These are phyloP conservation scores for Fomitopsis palustris DNA, from an alignment of 1,284 basidiomycete genomes.

Conservation along the genomic window DNA sequence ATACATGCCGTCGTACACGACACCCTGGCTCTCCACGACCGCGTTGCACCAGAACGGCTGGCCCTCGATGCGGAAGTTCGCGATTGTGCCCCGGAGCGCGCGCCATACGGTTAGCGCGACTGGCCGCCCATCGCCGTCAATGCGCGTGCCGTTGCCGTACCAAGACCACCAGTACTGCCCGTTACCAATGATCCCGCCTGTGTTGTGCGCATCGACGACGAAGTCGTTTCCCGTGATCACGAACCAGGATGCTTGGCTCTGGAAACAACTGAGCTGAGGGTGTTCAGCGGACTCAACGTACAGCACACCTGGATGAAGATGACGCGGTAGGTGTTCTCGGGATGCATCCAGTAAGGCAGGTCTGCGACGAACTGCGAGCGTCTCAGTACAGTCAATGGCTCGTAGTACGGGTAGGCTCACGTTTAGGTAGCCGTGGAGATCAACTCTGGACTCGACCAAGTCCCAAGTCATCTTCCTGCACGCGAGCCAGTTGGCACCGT, in stretches of 20 bases:
- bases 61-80: slow-evolving; percentile 51
- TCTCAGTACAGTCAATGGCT: background rate
- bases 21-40: slow-evolving; percentile 48
- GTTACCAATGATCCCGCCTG: slow-evolving; percentile 64
- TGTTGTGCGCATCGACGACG: slow-evolving; percentile 53
- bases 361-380: slow-evolving; percentile 45
- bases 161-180: slow-evolving; percentile 53
- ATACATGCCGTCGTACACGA: slow-evolving; percentile 58
- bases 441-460: slow-evolving; percentile 45
- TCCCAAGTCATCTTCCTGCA: slow-evolving; percentile 65
- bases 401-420: slow-evolving; percentile 27
- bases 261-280: background rate
- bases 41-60: slow-evolving; percentile 69
- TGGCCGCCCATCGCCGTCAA: slow-evolving; percentile 59
- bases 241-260: slow-evolving; percentile 67
- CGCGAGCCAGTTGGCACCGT: background rate
- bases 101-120: slow-evolving; percentile 56
- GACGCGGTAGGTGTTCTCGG: slow-evolving; percentile 53
- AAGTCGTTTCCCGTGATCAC: slow-evolving; percentile 60
- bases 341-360: slow-evolving; percentile 58
- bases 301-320: slow-evolving; percentile 55
- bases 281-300: background rate
- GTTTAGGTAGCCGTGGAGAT: slow-evolving; percentile 53
- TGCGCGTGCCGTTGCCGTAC: slow-evolving; percentile 39
- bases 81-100: slow-evolving; percentile 42